These are phyloP conservation scores for Zea mays DNA, from an alignment of 176 grass and related monocot genomes.

Conservation along the genomic window Zm-B73-REFERENCE-NAM-5.0 NC_050102.1:48564001-48564500, in stretches of 20 bases:
- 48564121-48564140: background rate
- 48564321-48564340: background rate
- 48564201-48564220: background rate
- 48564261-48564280: slow-evolving; percentile 12
- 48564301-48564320: background rate
- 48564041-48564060: slow-evolving; percentile 14
- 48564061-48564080: background rate
- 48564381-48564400: background rate
- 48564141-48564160: slow-evolving; percentile 9
- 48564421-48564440: background rate
- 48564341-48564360: background rate
- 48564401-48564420: background rate
- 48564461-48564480: background rate
- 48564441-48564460: background rate
- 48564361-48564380: background rate
- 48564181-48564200: background rate
- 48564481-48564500: background rate
- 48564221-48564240: background rate
- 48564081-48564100: background rate
- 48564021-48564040: slow-evolving; percentile 34
- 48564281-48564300: background rate
- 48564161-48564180: background rate
- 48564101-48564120: background rate
- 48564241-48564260: background rate
- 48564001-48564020: slow-evolving; percentile 69